Percentiles rank a stretch among this genome's conserved stretches.
These are phyloP conservation scores for Aureobasidium sp. DNA, from an alignment of 2,329 filamentous ascomycete genomes.

Conservation along the genomic window DNA sequence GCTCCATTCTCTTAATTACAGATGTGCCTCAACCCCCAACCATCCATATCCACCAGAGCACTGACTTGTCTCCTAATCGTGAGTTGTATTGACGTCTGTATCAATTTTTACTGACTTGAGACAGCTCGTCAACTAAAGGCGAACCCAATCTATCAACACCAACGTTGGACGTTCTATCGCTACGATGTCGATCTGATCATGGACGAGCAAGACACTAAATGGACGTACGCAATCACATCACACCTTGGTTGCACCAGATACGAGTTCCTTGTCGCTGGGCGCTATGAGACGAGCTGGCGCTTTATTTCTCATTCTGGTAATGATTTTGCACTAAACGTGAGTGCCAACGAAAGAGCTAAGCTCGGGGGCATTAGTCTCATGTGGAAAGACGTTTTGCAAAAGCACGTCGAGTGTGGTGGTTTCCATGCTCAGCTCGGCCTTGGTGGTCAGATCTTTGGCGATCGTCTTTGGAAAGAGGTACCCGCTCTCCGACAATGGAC, in stretches of 20 bases:
- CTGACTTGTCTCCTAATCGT: slow-evolving; percentile 82
- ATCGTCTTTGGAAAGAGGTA: slow-evolving; percentile 93
- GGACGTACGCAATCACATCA: slow-evolving; percentile 97
- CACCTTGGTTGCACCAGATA: slow-evolving; percentile 96
- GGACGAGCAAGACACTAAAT: slow-evolving; percentile 75
- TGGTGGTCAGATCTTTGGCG: slow-evolving; percentile 91
- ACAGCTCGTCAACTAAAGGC: slow-evolving; percentile 63
- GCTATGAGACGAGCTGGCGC: slow-evolving; percentile 84
- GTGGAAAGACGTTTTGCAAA: slow-evolving; percentile 99
- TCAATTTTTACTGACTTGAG: slow-evolving; percentile 24
- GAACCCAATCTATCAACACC: slow-evolving; percentile 76
- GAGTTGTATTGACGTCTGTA: neutral
- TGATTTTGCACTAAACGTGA: slow-evolving; percentile 84
- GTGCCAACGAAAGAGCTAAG: slow-evolving; percentile 72
- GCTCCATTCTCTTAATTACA: slow-evolving; percentile 87
- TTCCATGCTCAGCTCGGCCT: slow-evolving; percentile 91
- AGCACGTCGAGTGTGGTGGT: slow-evolving; percentile 90
- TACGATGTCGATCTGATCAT: slow-evolving; percentile 88
- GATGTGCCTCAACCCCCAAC: slow-evolving; percentile 88
- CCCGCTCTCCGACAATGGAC: slow-evolving; percentile 93
- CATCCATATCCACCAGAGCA: slow-evolving; percentile 86
- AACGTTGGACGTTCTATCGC: slow-evolving; percentile 91
- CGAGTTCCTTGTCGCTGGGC: slow-evolving; percentile 89
- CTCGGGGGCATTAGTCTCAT: slow-evolving; percentile 87
- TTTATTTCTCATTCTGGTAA: slow-evolving; percentile 96